Conservation (phyloP, 371 early-diverging fungal species). For the Mortierella sp. region DNA sequence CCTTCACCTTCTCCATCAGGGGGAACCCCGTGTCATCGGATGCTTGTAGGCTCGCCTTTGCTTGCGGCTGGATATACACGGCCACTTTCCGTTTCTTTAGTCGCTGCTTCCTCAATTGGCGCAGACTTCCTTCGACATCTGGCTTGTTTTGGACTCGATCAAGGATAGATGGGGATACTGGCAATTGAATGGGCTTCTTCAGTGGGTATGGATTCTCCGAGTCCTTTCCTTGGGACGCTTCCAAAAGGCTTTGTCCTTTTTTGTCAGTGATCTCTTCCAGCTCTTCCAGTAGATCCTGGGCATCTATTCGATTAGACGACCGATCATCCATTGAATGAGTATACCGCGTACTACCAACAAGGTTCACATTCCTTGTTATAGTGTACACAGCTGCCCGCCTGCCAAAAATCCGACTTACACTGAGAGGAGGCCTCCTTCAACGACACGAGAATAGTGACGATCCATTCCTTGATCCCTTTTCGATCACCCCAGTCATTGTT, state of each 20-base stretch:
- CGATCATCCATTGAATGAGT: neutral
- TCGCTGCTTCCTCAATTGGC: neutral
- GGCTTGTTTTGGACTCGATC: conserved; percentile 1
- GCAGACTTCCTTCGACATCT: neutral
- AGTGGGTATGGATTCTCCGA: neutral
- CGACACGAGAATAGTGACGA: neutral
- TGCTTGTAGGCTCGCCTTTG: conserved; percentile 1
- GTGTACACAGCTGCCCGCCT: neutral
- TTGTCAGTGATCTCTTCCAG: neutral
- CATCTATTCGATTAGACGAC: neutral
- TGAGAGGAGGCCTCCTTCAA: neutral
- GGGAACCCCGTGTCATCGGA: neutral
- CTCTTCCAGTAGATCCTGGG: neutral
- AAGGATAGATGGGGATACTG: neutral
- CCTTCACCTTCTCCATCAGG: conserved; percentile 1
- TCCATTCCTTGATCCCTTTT: neutral
- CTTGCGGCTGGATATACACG: neutral
- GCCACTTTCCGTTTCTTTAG: neutral
- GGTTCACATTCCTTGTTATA: neutral
- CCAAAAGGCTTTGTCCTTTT: neutral
- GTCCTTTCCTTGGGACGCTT: neutral
- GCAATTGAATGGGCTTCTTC: neutral
- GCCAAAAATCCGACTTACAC: too few species aligned
- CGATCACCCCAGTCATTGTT: neutral
- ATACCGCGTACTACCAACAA: neutral